Conservation (phyloP, 1,284 basidiomycete species). For the Ustilago trichophora region DNA sequence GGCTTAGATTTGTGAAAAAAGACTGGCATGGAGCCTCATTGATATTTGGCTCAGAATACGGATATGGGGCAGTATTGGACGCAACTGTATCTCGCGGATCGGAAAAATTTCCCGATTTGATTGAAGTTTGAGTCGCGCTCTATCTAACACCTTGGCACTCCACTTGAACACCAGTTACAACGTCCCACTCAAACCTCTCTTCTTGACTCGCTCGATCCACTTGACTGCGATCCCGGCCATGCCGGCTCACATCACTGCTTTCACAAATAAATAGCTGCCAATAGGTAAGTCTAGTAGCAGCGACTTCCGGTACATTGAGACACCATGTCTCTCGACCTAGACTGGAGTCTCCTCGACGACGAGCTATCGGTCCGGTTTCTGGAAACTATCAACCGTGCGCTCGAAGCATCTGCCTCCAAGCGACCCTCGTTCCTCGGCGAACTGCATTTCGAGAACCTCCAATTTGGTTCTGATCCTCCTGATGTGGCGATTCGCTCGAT, state of each 20-base stretch:
- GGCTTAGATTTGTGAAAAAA: no score
- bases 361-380: slow-evolving; percentile 79
- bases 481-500: slow-evolving; percentile 90
- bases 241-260: no score
- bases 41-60: no score
- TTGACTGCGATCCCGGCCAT: no score
- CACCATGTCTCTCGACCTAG: slow-evolving; percentile 69
- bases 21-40: no score
- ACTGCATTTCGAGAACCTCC: slow-evolving; percentile 81
- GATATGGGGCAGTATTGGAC: no score
- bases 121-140: not conserved
- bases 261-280: no score
- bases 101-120: slow-evolving; percentile 1
- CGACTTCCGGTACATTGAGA: no score
- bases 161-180: not conserved
- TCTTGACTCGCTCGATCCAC: not conserved
- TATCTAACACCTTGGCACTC: not conserved
- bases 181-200: slow-evolving; percentile 1
- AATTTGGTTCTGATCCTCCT: slow-evolving; percentile 84
- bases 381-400: slow-evolving; percentile 80
- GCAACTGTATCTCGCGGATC: no score
- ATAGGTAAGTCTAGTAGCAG: no score
- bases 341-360: slow-evolving; percentile 72
- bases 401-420: slow-evolving; percentile 71
- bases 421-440: slow-evolving; percentile 93